phyloP scores from a whole-genome alignment of 345 rosid genomes.

The Camelina sativa region DNA sequence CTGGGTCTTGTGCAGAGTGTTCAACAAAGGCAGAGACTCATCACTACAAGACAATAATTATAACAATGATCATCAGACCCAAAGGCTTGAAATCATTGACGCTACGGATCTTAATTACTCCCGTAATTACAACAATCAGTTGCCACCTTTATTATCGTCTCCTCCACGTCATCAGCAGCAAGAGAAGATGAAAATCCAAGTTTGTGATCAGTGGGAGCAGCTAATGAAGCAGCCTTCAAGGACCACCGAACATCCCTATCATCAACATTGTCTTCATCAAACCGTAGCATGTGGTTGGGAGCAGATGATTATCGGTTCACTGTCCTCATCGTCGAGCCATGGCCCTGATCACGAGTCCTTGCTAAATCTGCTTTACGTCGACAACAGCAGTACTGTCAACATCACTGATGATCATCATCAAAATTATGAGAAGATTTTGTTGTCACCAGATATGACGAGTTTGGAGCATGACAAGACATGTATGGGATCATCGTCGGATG shows the following conservation, averaged over 20 bases:
- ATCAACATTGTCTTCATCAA: constrained; percentile 35
- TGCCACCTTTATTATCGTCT: constrained; percentile 27
- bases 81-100: constrained; percentile 29
- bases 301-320: constrained; percentile 37
- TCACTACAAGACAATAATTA: constrained; percentile 23
- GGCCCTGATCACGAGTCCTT: constrained; percentile 46
- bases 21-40: constrained; percentile 66
- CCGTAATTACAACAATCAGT: constrained; percentile 34
- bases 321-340: constrained; percentile 39
- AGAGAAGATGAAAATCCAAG: constrained; percentile 32
- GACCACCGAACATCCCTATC: constrained; percentile 40
- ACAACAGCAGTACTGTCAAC: constrained; percentile 28
- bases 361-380: constrained; percentile 37
- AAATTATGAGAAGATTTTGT: constrained; percentile 36
- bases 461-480: constrained; percentile 41
- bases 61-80: constrained; percentile 28
- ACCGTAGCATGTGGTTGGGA: constrained; percentile 45
- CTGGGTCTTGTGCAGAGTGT: constrained; percentile 94
- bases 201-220: constrained; percentile 40
- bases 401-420: constrained; percentile 30
- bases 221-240: constrained; percentile 36
- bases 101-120: constrained; percentile 30
- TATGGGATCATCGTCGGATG: constrained; percentile 43
- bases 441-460: constrained; percentile 35
- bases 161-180: constrained; percentile 25